Evolutionary conservation across 495 filamentous ascomycete genomes (phyloP), one percentile per base, ranked within the genome.

Genomic region (Penicillium dipodomyicola): DNA sequence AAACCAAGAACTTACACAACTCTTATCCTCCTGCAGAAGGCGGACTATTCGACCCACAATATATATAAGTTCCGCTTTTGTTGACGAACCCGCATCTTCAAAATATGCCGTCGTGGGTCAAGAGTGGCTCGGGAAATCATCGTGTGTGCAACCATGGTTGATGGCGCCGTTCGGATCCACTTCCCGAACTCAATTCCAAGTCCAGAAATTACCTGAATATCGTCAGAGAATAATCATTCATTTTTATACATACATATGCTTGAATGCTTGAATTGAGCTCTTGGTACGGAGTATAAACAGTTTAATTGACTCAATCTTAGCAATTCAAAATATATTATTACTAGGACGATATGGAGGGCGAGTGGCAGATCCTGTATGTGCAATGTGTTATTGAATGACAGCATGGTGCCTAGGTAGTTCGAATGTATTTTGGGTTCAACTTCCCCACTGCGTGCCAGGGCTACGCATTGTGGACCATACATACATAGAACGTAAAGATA

Each of bases 111-210:
- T 37, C 12, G 32, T 17, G 42, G 30, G 32, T 23, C 43, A 11
- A 43, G 14, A 14, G 29, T 51, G 42, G 10, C 10, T 33, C 11
- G 3, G 30, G 30, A 47, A 33, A 46, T 59, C 33, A 49, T 46
- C 25, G 11, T 39, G 29, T 37, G 7, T 1, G 10, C 30, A 47
- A 39, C 35, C 52, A 29, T 47, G 52, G 52, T 45, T n/a, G 42
- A 27, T 5, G 52, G 43, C 22, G 22, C 52, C 43, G 52, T 54
- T 54, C 3, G 35, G 57, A 12, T 12, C 51, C 49, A 58, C 52
- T 46, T 45, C 42, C 41, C 52, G 52, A 40, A 12, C 10, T 29
- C 27, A 33, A 46, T 55, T 56, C 42, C 15, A 45, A 32, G 51
- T 4, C n/a, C 44, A 14, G n/a, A 25, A 17, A 10, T 19, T 25